Percentiles rank a stretch among this genome's conserved stretches.
These are phyloP conservation scores for Secale cereale DNA, from an alignment of 176 grass and related monocot species.

Conservation along the genomic window DNA sequence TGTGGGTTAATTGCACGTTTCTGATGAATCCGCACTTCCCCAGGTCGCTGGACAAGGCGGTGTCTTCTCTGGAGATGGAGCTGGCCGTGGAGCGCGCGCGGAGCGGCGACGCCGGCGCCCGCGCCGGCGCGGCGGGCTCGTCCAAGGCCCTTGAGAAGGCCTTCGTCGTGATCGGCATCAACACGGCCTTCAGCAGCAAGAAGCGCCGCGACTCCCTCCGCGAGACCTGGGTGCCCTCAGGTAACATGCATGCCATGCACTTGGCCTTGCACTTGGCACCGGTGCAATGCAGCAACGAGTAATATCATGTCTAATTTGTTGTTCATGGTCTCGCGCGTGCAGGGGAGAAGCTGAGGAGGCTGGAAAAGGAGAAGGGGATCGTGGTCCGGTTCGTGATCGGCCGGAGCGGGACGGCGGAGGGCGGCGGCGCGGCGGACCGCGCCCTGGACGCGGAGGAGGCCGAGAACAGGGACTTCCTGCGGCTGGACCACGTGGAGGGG, in stretches of 20 bases:
- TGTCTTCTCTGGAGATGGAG: conserved; percentile 76
- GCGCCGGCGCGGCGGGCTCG: background rate
- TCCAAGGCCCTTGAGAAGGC: conserved; percentile 52
- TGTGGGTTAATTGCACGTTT: background rate
- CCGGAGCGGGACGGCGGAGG: conserved; percentile 46
- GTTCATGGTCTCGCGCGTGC: background rate
- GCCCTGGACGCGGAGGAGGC: conserved; percentile 72
- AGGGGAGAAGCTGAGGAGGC: conserved; percentile 64
- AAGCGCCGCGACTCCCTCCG: conserved; percentile 81
- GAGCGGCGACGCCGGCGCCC: background rate
- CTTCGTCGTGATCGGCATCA: conserved; percentile 84
- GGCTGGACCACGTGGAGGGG: conserved; percentile 83
- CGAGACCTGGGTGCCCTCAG: conserved; percentile 80
- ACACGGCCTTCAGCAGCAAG: conserved; percentile 81
- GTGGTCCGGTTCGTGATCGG: conserved; percentile 97
- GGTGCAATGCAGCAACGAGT: background rate
- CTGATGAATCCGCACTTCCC: background rate
- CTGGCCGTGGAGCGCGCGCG: conserved; percentile 52
- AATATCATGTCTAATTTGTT: too few relatives aligned
- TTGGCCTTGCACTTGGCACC: background rate
- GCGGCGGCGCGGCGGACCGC: conserved; percentile 47
- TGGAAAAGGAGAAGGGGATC: conserved; percentile 85
- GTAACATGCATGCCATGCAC: background rate
- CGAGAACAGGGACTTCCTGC: conserved; percentile 67
- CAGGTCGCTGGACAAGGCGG: conserved; percentile 73